Evolutionary conservation across 768 basidiomycete genomes (phyloP).

Genomic region (Lentinula sp.): DNA sequence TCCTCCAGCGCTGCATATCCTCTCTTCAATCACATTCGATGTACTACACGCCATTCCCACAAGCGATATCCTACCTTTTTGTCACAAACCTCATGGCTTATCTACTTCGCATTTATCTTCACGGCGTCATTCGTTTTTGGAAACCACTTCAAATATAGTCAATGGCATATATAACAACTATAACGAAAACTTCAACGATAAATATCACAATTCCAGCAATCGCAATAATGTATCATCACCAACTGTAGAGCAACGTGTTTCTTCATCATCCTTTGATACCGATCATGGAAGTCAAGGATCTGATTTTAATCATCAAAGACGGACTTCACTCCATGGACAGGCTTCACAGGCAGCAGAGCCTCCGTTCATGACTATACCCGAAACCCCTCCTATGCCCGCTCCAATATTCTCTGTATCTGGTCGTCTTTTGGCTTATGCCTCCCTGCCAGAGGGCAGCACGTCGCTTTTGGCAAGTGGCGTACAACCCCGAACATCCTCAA

Average conservation of each 20-base stretch:
- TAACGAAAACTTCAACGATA: constrained; percentile 12
- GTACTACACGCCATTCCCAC: constrained; percentile 44
- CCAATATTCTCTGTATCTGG: constrained; percentile 57
- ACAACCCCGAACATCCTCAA: constrained; percentile 9
- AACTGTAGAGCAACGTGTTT: constrained; percentile 5
- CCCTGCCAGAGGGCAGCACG: constrained; percentile 16
- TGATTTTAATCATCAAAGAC: constrained; percentile 1
- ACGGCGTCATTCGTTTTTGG: constrained; percentile 6
- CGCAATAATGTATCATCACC: constrained; percentile 30
- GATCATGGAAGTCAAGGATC: background rate
- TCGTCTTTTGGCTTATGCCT: constrained; percentile 58
- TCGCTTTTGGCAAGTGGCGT: constrained; percentile 12
- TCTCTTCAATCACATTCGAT: constrained; percentile 48
- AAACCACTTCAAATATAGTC: constrained; percentile 10
- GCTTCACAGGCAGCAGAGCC: background rate
- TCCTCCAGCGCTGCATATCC: constrained; percentile 49
- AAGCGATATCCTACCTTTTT: constrained; percentile 38
- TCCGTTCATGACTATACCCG: constrained; percentile 3
- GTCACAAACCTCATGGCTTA: constrained; percentile 20
- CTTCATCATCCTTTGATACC: background rate
- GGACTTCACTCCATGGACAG: constrained; percentile 1
- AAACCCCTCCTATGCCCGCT: constrained; percentile 16
- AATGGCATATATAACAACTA: constrained; percentile 11
- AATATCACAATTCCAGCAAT: constrained; percentile 10
- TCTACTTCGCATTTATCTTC: constrained; percentile 9